A percentile compares a stretch with the other conserved stretches of the same genome.
phyloP scores from a whole-genome alignment of 2,329 filamentous ascomycete species.

The Colletotrichum sp. region DNA sequence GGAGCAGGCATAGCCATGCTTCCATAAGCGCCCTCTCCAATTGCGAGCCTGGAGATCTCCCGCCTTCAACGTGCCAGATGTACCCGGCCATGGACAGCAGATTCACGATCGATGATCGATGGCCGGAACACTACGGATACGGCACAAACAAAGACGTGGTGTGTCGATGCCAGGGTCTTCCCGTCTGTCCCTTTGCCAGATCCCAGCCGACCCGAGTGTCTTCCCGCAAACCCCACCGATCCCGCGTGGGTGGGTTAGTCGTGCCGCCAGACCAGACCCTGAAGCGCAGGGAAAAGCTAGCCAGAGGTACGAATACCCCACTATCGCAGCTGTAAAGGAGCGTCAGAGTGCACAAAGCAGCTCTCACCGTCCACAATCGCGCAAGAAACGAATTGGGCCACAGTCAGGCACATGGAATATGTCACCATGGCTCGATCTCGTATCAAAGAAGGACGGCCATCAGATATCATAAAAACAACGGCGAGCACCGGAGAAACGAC shows the following conservation, averaged over 20 bases:
- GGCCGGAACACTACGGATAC: neutral
- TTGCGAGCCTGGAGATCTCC: conserved; percentile 4
- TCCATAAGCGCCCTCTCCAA: neutral
- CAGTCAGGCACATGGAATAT: conserved; percentile 4
- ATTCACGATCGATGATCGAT: conserved; percentile 6
- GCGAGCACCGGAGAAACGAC: neutral
- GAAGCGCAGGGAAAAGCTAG: neutral
- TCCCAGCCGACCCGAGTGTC: neutral
- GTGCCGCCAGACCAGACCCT: conserved; percentile 9
- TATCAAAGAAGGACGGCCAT: neutral
- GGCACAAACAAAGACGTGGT: neutral
- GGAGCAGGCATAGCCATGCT: conserved; percentile 17
- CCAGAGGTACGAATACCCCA: neutral
- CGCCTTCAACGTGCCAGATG: neutral
- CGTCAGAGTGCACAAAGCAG: neutral
- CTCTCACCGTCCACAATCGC: neutral
- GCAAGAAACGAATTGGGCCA: neutral
- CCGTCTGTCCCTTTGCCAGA: neutral
- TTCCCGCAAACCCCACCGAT: conserved; percentile 18
- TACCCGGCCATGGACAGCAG: neutral
- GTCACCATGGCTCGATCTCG: conserved; percentile 2
- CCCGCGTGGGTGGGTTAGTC: conserved; percentile 8
- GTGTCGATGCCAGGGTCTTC: conserved; percentile 3
- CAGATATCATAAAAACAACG: neutral
- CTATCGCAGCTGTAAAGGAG: neutral